phyloP scores from a whole-genome alignment of 1,139 yeast genomes.

The Taphrina flavorubra region DNA sequence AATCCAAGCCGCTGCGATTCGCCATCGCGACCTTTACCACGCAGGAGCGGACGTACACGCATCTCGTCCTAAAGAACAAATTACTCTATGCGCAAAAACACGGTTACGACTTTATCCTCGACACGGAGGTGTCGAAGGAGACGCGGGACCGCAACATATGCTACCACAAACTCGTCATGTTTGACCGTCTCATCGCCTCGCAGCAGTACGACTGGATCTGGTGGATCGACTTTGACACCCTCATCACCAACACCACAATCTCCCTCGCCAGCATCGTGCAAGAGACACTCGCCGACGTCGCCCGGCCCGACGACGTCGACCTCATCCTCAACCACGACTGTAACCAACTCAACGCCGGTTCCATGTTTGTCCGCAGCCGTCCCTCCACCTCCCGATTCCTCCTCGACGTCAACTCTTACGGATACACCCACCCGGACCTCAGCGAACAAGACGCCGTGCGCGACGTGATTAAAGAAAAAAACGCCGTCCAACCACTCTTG shows the following conservation, averaged over 20 bases:
- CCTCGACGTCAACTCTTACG: background rate
- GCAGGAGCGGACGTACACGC: conserved; percentile 15
- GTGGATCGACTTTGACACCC: conserved; percentile 20
- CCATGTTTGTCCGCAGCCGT: conserved; percentile 12
- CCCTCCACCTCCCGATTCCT: background rate
- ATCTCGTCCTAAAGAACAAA: conserved; percentile 11
- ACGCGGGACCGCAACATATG: conserved; percentile 1
- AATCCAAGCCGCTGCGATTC: conserved; percentile 6
- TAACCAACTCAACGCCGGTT: conserved; percentile 12
- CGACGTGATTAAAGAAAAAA: background rate
- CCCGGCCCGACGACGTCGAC: conserved; percentile 2
- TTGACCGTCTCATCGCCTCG: conserved; percentile 14
- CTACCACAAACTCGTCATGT: conserved; percentile 18
- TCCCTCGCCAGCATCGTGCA: conserved; percentile 5
- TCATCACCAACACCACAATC: conserved; percentile 7
- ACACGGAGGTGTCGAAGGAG: conserved; percentile 15
- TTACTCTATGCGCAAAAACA: conserved; percentile 3
- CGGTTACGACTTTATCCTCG: conserved; percentile 4
- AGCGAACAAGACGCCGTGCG: conserved; percentile 17
- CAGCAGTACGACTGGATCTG: conserved; percentile 12
- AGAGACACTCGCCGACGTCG: conserved; percentile 15
- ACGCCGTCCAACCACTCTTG: conserved; percentile 1
- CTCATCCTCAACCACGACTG: conserved; percentile 19
- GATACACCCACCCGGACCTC: conserved; percentile 10
- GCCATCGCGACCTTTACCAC: conserved; percentile 3